A percentile compares a stretch with the other conserved stretches of the same genome.
These are phyloP conservation scores for Mortierella sp. DNA, from an alignment of 371 early-diverging fungal genomes.

Conservation along the genomic window DNA sequence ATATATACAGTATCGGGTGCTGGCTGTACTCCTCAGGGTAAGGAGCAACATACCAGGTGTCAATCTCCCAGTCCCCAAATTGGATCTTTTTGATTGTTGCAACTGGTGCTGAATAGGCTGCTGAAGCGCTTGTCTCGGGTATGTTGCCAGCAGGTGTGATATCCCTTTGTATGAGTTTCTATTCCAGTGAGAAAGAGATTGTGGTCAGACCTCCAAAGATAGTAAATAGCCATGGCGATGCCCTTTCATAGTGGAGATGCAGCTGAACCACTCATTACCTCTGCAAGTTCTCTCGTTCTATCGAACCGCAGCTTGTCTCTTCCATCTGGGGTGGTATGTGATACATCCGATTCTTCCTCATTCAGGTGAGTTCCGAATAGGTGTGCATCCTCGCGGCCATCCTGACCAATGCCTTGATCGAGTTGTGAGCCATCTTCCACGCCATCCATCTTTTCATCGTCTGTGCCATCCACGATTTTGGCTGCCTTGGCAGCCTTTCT, in stretches of 20 bases:
- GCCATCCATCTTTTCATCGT: slow-evolving; percentile 3
- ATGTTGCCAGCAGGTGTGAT: not conserved
- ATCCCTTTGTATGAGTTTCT: slow-evolving; percentile 19
- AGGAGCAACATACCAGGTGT: slow-evolving; percentile 98
- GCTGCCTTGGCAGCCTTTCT: slow-evolving; percentile 11
- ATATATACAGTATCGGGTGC: slow-evolving; percentile 81
- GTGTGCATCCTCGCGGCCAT: slow-evolving; percentile 5
- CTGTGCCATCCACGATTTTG: not conserved
- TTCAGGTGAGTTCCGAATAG: slow-evolving; percentile 68
- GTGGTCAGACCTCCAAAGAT: not conserved
- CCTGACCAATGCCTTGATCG: slow-evolving; percentile 9
- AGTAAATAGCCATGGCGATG: not conserved
- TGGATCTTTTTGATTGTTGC: slow-evolving; percentile 72
- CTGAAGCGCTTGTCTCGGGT: slow-evolving; percentile 13
- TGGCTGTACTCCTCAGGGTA: slow-evolving; percentile 97
- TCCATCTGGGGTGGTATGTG: slow-evolving; percentile 61
- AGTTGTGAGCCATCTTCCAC: not conserved
- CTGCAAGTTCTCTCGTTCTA: slow-evolving; percentile 54
- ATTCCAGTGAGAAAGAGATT: not conserved
- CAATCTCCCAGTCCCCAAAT: slow-evolving; percentile 86
- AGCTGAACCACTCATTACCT: slow-evolving; percentile 37
- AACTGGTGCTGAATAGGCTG: slow-evolving; percentile 51
- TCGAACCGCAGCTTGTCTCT: slow-evolving; percentile 63
- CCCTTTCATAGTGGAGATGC: too few relatives aligned
- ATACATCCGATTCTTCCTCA: slow-evolving; percentile 63